phyloP scores from a whole-genome alignment of 2,329 filamentous ascomycete genomes.

The Lasiodiplodia theobromae region DNA sequence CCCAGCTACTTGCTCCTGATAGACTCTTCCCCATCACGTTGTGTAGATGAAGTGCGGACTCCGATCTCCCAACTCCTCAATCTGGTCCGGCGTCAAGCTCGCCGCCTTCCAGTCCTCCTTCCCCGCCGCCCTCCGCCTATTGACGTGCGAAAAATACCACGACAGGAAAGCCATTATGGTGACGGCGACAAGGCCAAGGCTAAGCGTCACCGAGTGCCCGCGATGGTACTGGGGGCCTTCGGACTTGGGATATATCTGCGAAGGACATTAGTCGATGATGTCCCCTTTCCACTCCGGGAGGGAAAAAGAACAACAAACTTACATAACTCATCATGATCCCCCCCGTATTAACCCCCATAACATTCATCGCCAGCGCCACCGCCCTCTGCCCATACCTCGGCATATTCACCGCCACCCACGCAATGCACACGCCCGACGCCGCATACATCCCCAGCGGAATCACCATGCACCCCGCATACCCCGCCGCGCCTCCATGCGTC shows the following conservation, averaged over 20 bases:
- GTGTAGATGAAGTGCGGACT: constrained; percentile 55
- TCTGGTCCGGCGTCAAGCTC: constrained; percentile 51
- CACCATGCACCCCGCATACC: constrained; percentile 80
- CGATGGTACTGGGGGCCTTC: constrained; percentile 56
- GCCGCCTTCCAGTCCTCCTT: constrained; percentile 50
- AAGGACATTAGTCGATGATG: not conserved
- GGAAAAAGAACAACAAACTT: constrained; percentile 41
- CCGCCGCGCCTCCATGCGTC: constrained; percentile 65
- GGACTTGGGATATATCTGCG: constrained; percentile 53
- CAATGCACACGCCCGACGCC: constrained; percentile 61
- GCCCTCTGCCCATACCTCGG: constrained; percentile 80
- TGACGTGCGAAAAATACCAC: constrained; percentile 47
- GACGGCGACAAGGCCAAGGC: constrained; percentile 54
- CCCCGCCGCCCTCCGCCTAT: constrained; percentile 47
- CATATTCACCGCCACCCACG: constrained; percentile 70
- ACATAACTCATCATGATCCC: constrained; percentile 79
- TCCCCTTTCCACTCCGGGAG: too few species aligned
- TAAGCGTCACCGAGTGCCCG: constrained; percentile 61
- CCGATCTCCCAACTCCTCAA: constrained; percentile 55
- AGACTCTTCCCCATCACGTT: constrained; percentile 32
- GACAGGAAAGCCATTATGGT: constrained; percentile 49
- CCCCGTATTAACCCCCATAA: constrained; percentile 73
- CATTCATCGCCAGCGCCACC: constrained; percentile 73
- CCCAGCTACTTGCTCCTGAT: too few species aligned
- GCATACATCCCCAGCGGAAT: constrained; percentile 76